Evolutionary conservation across 176 grass and related monocot species (phyloP), one percentile per base, ranked within the genome.

Genomic region (Juncus effusus): DNA sequence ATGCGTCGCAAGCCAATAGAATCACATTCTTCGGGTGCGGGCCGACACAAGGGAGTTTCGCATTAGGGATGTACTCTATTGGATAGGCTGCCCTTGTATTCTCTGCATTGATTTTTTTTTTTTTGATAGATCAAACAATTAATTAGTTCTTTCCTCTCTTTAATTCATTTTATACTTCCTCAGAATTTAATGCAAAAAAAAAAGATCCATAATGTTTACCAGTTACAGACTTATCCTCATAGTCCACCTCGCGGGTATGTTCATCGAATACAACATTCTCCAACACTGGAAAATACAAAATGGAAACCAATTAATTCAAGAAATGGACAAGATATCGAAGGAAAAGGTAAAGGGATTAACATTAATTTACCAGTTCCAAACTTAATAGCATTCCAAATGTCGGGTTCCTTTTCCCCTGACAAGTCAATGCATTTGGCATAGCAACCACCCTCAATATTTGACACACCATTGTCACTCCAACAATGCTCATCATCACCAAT

Each of bases 381-480:
- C 76, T 99, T 99, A 62, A 99, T 93, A 74, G 94, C 94, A 41
- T 99, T 99, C 85, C 89, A 99, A 38, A 99, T 99, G 19, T 99
- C 94, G 78, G 94, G 94, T 3, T 99, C 94, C 82, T 99, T 99
- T 73, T 99, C 89, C 61, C 12, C 54, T 0, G 86, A 90, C 13
- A 99, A 67, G 61, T 90, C 88, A 35, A 99, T 87, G 74, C 94
- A 99, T 75, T 99, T 99, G 50, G 94, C 94, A 56, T 99, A 99
- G 65, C 94, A 99, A 10, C 94, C 89, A 10, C 94, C 94, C 76
- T 99, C 94, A 37, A 99, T 99, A 79, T 99, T 99, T 64, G 94
- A 93, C 19, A 99, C 86, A 5, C 94, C 94, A 50, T 56, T 80
- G 57, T 99, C 89, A 6, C 94, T 83, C 94, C 94, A 99, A 28